Base-by-base conservation (phyloP, 805 yeast species). In the Kodamaea neixiangensis region DNA sequence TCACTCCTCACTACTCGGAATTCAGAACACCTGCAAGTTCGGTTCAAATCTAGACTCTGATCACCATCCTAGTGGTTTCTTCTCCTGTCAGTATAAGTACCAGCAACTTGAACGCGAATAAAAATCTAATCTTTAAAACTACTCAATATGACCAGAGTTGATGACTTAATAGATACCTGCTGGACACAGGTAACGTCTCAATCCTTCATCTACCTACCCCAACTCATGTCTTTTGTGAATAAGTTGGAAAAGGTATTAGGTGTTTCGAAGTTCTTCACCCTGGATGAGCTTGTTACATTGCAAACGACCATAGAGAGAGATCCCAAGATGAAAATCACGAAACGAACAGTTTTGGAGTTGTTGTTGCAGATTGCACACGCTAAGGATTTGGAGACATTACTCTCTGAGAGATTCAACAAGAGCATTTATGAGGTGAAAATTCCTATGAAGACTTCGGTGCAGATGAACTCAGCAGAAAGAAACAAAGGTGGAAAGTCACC, bases 311-410 rank as follows among this genome's bases (percentile, higher is more conserved):
- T 52, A 18, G 45, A 17, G 14, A 52, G 43, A 15, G 53, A 40
- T 14, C 60, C 60, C 2, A 25, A 14, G 33, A 43, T 52, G 48
- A 53, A 49, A 43, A 53, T 70, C 13, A 58, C 56, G 44, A 62
- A 58, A 46, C 35, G 46, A 2, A 68, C 67, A 29, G 55, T 68
- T 15, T 48, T 56, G 21, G 52, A 54, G 41, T 67, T 70, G 49
- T 10, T 70, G 6, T 46, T 65, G 17, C 62, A 58, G 21, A 50
- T 68, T 29, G 66, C 63, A 3, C 57, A 59, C 7, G 52, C 53
- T 37, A 15, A 51, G 14, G 53, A 53, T 18, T 58, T 68, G 38
- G 59, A 58, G 15, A 53, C 40, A 25, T 62, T 68, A 25, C 48
- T 70, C 2, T 35, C 14, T 5, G 65, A 63, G 5, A 52, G 72